Base-by-base conservation (phyloP, 2,329 filamentous ascomycete genomes). In the Albifimbria verrucaria region DNA sequence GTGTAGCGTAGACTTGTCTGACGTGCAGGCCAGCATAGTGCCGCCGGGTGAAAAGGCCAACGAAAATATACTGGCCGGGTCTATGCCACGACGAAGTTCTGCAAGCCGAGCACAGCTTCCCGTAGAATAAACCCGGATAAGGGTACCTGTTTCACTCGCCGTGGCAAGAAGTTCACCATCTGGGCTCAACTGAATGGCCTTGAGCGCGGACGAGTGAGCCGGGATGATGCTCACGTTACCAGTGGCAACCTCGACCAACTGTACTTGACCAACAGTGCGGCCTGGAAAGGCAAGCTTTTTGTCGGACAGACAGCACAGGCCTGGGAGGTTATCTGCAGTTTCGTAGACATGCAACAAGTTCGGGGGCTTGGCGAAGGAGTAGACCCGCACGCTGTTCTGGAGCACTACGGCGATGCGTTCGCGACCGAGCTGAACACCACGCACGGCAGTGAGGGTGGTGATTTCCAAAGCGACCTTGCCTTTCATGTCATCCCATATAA, bases 1-100 rank as follows among this genome's bases (percentile, higher is more conserved):
- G 71, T 99, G 94, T 11, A 99, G 78, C 1, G 92, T 99, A 6
- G 90, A 92, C 72, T 97, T 99, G 77, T 99, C 94, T 1, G 92
- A 97, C 1, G 93, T 97, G 56, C 92, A 93, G 23, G 94, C 94
- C 11, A 97, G 80, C 65, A 92, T 81, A 43, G 80, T 83, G 49
- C 88, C 89, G 1, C 86, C 86, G 1, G 92, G 92, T 20, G 90
- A 95, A 68, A 99, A 94, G 11, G 88, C 87, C 11, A 99, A 78
- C 2, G 90, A 93, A 72, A 90, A 96, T 59, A 97, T 89, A 51
- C 86, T 85, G 17, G 94, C 92, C 32, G 86, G 88, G 64, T 99
- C 94, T 47, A 96, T 87, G 42, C 94, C 94, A 28, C 94, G 86
- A 43, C 94, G 86, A 48, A 97, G 80, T 71, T 99, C 94, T 39